Evolutionary conservation across 805 yeast genomes (phyloP).

Genomic region (Torulaspora gathmanii): DNA sequence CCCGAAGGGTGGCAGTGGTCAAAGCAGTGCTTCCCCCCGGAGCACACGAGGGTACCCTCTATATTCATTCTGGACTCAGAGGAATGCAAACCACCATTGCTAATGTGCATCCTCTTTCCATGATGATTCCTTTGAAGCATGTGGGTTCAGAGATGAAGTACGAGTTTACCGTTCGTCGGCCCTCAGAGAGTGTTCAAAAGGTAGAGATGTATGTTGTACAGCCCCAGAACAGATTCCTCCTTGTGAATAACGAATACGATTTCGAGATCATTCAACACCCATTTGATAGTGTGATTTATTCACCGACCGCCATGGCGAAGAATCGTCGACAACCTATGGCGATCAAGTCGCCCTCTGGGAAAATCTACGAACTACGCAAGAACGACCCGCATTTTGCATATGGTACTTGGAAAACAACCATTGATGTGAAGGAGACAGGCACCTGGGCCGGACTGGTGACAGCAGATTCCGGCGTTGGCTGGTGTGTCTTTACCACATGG

Average conservation of each 20-base stretch:
- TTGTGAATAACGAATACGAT: constrained; percentile 52
- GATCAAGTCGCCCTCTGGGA: constrained; percentile 81
- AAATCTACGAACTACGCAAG: constrained; percentile 54
- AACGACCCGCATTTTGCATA: constrained; percentile 44
- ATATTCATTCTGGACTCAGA: constrained; percentile 65
- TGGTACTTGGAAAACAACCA: constrained; percentile 56
- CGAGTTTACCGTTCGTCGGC: constrained; percentile 66
- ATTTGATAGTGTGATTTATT: constrained; percentile 43
- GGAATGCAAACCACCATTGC: constrained; percentile 55
- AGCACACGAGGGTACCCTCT: constrained; percentile 64
- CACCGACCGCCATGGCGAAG: constrained; percentile 15
- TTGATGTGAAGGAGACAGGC: constrained; percentile 68
- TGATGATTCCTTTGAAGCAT: constrained; percentile 73
- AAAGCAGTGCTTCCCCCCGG: constrained; percentile 76
- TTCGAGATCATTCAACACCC: constrained; percentile 65
- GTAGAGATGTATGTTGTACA: constrained; percentile 77
- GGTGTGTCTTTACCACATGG: constrained; percentile 95
- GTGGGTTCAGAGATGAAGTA: constrained; percentile 54
- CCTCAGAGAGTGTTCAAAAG: constrained; percentile 61
- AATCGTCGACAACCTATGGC: constrained; percentile 53
- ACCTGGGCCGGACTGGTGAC: constrained; percentile 78
- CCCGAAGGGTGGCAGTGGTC: constrained; percentile 62
- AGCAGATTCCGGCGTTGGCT: constrained; percentile 69
- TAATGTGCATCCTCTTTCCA: constrained; percentile 61
- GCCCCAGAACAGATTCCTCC: constrained; percentile 71